Conservation (phyloP, 805 yeast species). For the Pichia nakasei region DNA sequence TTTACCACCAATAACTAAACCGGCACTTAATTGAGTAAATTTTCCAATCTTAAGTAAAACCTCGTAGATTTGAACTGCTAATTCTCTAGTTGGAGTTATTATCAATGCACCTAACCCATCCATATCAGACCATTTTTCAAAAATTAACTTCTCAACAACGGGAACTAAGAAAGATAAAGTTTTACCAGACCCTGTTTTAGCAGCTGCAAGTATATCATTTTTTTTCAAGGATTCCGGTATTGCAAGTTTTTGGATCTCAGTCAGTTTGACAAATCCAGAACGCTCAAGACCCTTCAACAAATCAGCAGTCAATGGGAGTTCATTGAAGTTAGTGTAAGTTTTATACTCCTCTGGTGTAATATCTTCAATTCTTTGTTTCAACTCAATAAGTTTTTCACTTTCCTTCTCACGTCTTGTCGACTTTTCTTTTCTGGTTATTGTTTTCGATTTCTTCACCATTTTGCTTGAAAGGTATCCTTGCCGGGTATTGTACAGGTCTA, state of each 20-base stretch:
- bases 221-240: slow-evolving; percentile 73
- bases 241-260: slow-evolving; percentile 78
- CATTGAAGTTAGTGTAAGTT: slow-evolving; percentile 47
- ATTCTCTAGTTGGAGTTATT: slow-evolving; percentile 86
- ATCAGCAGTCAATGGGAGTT: slow-evolving; percentile 62
- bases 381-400: slow-evolving; percentile 29
- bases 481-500: background rate
- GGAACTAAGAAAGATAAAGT: slow-evolving; percentile 84
- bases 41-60: slow-evolving; percentile 78
- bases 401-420: slow-evolving; percentile 21
- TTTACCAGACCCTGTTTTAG: slow-evolving; percentile 86
- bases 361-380: slow-evolving; percentile 46
- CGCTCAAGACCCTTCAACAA: slow-evolving; percentile 68
- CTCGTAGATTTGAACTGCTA: slow-evolving; percentile 86
- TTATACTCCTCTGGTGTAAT: slow-evolving; percentile 36
- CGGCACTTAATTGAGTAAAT: slow-evolving; percentile 70
- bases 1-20: slow-evolving; percentile 89
- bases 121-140: slow-evolving; percentile 65
- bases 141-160: slow-evolving; percentile 57
- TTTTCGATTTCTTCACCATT: slow-evolving; percentile 25
- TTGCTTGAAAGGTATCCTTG: background rate
- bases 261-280: slow-evolving; percentile 69
- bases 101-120: slow-evolving; percentile 88
- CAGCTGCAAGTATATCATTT: slow-evolving; percentile 76
- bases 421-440: slow-evolving; percentile 24